Percentiles rank a stretch among this genome's conserved stretches.
Evolutionary conservation across 2,329 filamentous ascomycete species (phyloP).

Genomic region (Penicillium sumatraense): DNA sequence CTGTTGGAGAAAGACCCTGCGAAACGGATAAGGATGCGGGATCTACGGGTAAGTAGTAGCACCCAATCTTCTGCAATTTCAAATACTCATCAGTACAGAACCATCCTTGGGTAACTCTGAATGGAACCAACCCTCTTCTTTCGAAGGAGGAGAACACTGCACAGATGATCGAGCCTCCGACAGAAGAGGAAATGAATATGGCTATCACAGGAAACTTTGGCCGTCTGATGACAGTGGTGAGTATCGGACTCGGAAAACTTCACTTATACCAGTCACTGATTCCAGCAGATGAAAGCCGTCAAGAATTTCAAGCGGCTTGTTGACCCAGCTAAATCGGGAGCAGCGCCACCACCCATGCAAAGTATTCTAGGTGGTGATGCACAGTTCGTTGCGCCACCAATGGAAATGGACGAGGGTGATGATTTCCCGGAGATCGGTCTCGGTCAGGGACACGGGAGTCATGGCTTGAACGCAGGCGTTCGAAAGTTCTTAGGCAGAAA

Average conservation of each 20-base stretch:
- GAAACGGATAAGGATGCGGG: slow-evolving; percentile 80
- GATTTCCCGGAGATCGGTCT: slow-evolving; percentile 30
- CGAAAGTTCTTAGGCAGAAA: slow-evolving; percentile 54
- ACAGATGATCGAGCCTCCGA: slow-evolving; percentile 78
- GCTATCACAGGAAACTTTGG: slow-evolving; percentile 91
- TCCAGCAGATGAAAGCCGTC: slow-evolving; percentile 79
- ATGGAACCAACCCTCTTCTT: slow-evolving; percentile 76
- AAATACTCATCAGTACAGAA: slow-evolving; percentile 57
- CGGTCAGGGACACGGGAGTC: slow-evolving; percentile 19
- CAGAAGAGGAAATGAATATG: slow-evolving; percentile 84
- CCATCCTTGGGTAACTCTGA: slow-evolving; percentile 90
- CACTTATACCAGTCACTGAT: slow-evolving; percentile 7
- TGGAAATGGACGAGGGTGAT: slow-evolving; percentile 52
- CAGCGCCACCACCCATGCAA: slow-evolving; percentile 55
- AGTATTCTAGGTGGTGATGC: slow-evolving; percentile 62
- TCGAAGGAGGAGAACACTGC: slow-evolving; percentile 84
- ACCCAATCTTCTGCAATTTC: not conserved
- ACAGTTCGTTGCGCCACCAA: slow-evolving; percentile 62
- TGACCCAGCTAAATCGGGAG: slow-evolving; percentile 53
- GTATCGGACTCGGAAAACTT: not conserved
- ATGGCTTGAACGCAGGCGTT: slow-evolving; percentile 54
- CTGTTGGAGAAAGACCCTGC: slow-evolving; percentile 84
- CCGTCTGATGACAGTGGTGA: slow-evolving; percentile 78
- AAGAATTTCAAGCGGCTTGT: slow-evolving; percentile 82
- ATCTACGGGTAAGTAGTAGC: slow-evolving; percentile 75